Evolutionary conservation across 257 asterid genomes (phyloP).

Genomic region (Capsicum rhomboideum): DNA sequence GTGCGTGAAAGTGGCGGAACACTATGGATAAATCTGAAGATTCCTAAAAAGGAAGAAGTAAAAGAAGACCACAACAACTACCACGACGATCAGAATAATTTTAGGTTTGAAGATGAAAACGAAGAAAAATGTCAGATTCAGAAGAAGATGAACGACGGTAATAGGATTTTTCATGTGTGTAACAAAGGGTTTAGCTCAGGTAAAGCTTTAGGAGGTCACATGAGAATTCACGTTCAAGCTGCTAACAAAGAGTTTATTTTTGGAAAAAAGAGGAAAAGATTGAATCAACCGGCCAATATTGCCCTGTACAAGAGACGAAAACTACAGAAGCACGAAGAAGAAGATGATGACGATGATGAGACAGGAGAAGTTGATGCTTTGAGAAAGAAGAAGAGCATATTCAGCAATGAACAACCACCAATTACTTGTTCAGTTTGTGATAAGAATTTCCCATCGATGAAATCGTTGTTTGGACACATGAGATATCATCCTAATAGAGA

Average conservation of each 20-base stretch:
- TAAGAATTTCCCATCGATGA: slow-evolving; percentile 33
- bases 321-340: not conserved
- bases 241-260: not conserved
- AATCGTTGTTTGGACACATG: slow-evolving; percentile 55
- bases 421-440: slow-evolving; percentile 27
- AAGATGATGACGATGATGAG: no score
- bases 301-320: slow-evolving; percentile 3
- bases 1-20: no score
- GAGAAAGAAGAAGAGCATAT: not conserved
- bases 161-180: slow-evolving; percentile 47
- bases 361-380: not conserved
- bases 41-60: slow-evolving; percentile 7
- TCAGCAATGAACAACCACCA: not conserved
- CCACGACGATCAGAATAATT: not conserved
- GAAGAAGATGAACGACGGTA: no score
- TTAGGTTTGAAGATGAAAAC: not conserved
- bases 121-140: not conserved
- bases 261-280: not conserved
- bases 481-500: slow-evolving; percentile 46
- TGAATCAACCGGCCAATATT: not conserved
- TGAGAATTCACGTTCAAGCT: slow-evolving; percentile 52
- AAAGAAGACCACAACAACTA: not conserved
- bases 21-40: slow-evolving; percentile 16
- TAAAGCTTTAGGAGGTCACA: slow-evolving; percentile 83
- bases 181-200: slow-evolving; percentile 44